These are phyloP conservation scores for Thalassiosira pacifica DNA, from an alignment of 352 stramenopile species.

Conservation along the genomic window DNA sequence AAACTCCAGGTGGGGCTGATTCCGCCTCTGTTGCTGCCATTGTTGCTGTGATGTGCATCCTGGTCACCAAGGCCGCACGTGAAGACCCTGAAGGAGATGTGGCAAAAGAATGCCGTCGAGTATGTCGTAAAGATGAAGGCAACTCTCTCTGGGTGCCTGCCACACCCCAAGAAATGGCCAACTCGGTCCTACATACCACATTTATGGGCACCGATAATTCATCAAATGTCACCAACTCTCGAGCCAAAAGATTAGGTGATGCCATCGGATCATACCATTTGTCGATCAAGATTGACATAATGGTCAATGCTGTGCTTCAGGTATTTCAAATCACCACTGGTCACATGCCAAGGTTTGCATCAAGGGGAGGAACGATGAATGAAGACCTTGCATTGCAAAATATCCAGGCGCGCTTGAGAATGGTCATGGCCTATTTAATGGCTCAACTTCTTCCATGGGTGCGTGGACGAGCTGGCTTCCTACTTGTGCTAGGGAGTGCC, in stretches of 20 bases:
- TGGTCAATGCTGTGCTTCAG: constrained; percentile 90
- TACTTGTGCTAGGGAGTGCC: constrained; percentile 97
- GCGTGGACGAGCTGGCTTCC: constrained; percentile 91
- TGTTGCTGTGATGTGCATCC: constrained; percentile 97
- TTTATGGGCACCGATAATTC: not conserved
- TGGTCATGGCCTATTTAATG: constrained; percentile 98
- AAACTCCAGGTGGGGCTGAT: constrained; percentile 91
- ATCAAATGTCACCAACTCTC: constrained; percentile 88
- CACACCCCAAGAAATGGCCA: constrained; percentile 91
- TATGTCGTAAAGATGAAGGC: constrained; percentile 75
- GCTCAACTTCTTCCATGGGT: constrained; percentile 98
- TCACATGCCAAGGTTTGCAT: constrained; percentile 92
- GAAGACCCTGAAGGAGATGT: constrained; percentile 90
- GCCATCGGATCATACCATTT: constrained; percentile 97
- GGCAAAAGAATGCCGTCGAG: constrained; percentile 72
- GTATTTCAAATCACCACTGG: constrained; percentile 88
- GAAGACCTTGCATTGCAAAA: constrained; percentile 99
- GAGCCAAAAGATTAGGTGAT: constrained; percentile 90
- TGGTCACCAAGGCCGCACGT: constrained; percentile 91
- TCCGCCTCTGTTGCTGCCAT: constrained; percentile 96
- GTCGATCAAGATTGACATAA: constrained; percentile 94
- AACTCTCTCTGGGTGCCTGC: constrained; percentile 69
- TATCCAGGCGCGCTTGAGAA: constrained; percentile 97
- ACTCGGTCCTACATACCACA: constrained; percentile 77
- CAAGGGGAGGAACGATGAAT: constrained; percentile 90